Conservation (phyloP, 2,329 filamentous ascomycete species). For the Exophiala sideris region DNA sequence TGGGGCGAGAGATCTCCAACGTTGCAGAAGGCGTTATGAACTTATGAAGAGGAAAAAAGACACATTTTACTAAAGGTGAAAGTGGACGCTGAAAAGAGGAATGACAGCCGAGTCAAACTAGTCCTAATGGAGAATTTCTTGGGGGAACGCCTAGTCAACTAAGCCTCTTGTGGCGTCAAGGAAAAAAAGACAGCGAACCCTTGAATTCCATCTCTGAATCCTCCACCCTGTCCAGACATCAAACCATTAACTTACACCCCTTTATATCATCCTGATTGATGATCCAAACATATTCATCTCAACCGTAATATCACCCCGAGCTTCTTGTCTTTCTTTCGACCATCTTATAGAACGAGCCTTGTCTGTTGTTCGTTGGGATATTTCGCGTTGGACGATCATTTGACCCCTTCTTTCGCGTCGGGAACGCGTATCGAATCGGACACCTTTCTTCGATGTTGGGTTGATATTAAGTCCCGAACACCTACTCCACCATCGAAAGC, state of each 20-base stretch:
- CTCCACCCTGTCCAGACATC: too few species aligned
- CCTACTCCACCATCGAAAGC: constrained; percentile 1
- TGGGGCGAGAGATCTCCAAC: too few species aligned
- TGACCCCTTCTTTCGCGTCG: constrained; percentile 19
- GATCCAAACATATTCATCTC: too few species aligned
- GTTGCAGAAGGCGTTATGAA: background rate
- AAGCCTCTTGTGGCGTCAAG: background rate
- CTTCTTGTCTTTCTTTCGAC: background rate
- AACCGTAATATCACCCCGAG: too few species aligned
- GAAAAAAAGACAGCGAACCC: too few species aligned
- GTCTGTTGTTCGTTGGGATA: background rate
- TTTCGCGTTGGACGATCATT: background rate
- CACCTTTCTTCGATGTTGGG: background rate
- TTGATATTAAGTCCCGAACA: background rate
- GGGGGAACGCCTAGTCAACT: background rate
- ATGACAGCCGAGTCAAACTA: constrained; percentile 8
- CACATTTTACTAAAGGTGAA: background rate
- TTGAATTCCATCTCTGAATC: too few species aligned
- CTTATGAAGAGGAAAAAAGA: background rate
- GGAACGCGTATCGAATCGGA: constrained; percentile 15
- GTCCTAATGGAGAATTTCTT: constrained; percentile 1
- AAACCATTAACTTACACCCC: too few species aligned
- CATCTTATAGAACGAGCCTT: background rate
- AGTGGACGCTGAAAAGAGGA: constrained; percentile 9
- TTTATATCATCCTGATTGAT: too few species aligned